Conservation (phyloP, 1,284 basidiomycete genomes). For the Clitocybe nebularis region DNA sequence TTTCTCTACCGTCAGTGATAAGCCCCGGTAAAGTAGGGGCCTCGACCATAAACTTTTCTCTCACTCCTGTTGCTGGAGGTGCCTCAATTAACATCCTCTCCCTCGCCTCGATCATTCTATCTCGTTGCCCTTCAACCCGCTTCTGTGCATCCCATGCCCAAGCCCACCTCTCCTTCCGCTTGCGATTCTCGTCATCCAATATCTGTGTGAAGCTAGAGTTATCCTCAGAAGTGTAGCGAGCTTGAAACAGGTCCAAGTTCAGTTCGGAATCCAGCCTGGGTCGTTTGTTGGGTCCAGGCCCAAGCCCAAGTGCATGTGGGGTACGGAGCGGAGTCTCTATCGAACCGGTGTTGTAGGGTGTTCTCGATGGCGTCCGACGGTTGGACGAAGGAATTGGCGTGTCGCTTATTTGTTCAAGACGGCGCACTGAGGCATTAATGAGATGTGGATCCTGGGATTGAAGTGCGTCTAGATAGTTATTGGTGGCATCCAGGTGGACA, state of each 20-base stretch:
- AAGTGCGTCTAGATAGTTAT: slow-evolving; percentile 79
- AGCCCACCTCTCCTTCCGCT: slow-evolving; percentile 70
- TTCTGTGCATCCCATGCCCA: slow-evolving; percentile 94
- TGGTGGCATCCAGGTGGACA: slow-evolving; percentile 82
- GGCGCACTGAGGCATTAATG: slow-evolving; percentile 70
- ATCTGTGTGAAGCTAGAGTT: slow-evolving; percentile 93
- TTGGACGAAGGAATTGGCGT: slow-evolving; percentile 43
- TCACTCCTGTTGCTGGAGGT: slow-evolving; percentile 56
- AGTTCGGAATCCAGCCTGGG: slow-evolving; percentile 56
- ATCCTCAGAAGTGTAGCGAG: slow-evolving; percentile 90
- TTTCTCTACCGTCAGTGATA: slow-evolving; percentile 41
- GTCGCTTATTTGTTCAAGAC: slow-evolving; percentile 58
- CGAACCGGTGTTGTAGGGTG: slow-evolving; percentile 58
- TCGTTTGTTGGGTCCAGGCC: slow-evolving; percentile 47
- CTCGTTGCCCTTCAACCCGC: slow-evolving; percentile 64
- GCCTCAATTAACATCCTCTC: slow-evolving; percentile 69
- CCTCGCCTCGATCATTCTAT: slow-evolving; percentile 58
- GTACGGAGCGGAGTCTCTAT: slow-evolving; percentile 65
- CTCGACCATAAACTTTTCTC: slow-evolving; percentile 65
- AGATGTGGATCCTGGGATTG: slow-evolving; percentile 67
- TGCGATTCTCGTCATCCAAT: slow-evolving; percentile 81
- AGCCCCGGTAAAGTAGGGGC: slow-evolving; percentile 48
- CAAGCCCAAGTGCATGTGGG: slow-evolving; percentile 34
- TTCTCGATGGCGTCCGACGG: slow-evolving; percentile 52
- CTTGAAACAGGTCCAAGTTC: slow-evolving; percentile 82